Evolutionary conservation across 192 early-diverging fungal genomes (phyloP).

Genomic region (Backusella luteola): DNA sequence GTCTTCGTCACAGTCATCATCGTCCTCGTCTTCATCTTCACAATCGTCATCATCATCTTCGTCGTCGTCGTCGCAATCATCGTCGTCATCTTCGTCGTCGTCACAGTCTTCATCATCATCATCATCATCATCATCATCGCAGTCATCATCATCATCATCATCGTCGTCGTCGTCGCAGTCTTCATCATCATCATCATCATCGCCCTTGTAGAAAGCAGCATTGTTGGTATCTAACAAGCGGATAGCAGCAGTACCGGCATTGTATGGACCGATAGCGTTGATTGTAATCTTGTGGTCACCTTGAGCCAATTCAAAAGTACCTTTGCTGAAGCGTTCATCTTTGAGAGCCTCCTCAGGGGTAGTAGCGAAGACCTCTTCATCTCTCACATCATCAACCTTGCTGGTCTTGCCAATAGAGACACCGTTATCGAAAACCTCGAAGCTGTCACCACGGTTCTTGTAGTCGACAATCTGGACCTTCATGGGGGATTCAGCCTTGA

Average conservation of each 20-base stretch:
- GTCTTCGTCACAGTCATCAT: background rate
- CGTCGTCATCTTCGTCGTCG: background rate
- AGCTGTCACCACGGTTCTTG: constrained; percentile 35
- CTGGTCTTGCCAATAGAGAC: constrained; percentile 19
- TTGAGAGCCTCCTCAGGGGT: constrained; percentile 32
- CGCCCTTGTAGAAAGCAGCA: constrained; percentile 14
- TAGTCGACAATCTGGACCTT: constrained; percentile 30
- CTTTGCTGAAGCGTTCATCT: constrained; percentile 30
- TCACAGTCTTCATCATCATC: background rate
- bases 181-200: background rate
- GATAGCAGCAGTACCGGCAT: constrained; percentile 31
- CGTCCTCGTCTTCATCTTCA: background rate
- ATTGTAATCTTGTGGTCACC: constrained; percentile 36
- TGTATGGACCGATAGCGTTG: constrained; percentile 24
- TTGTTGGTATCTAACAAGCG: constrained; percentile 18
- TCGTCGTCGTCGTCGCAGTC: background rate
- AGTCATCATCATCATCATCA: background rate
- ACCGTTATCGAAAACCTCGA: constrained; percentile 33
- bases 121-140: background rate
- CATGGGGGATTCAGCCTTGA: constrained; percentile 14
- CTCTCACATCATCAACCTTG: constrained; percentile 1
- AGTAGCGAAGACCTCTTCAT: constrained; percentile 25
- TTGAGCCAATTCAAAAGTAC: constrained; percentile 22
- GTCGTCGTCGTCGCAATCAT: background rate
- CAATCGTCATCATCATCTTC: background rate